Evolutionary conservation across 2,329 filamentous ascomycete genomes (phyloP).

Genomic region (Hymenoscyphus infarciens): DNA sequence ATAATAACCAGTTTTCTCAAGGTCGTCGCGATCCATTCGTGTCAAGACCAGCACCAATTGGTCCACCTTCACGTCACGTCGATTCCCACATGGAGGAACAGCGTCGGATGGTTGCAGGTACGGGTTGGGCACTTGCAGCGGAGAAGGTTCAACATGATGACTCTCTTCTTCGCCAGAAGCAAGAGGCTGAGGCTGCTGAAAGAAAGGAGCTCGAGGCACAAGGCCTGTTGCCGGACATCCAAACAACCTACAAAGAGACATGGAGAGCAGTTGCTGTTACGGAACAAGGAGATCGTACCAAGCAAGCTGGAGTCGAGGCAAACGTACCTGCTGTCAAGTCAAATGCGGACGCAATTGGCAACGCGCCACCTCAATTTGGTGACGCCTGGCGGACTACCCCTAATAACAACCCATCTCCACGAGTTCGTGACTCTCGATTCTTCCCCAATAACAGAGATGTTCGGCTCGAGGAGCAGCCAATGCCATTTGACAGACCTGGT

Average conservation of each 20-base stretch:
- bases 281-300: slow-evolving; percentile 32
- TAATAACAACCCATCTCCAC: slow-evolving; percentile 38
- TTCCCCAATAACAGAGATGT: slow-evolving; percentile 51
- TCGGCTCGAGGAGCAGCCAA: slow-evolving; percentile 40
- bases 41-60: slow-evolving; percentile 34
- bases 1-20: slow-evolving; percentile 29
- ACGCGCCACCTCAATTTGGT: slow-evolving; percentile 27
- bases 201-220: slow-evolving; percentile 27
- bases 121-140: slow-evolving; percentile 30
- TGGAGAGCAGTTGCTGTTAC: slow-evolving; percentile 33
- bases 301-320: slow-evolving; percentile 19
- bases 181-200: slow-evolving; percentile 26
- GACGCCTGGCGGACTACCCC: slow-evolving; percentile 32
- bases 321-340: background rate
- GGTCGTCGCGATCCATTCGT: slow-evolving; percentile 31
- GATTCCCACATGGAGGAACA: slow-evolving; percentile 10
- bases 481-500: slow-evolving; percentile 37
- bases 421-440: slow-evolving; percentile 55
- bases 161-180: slow-evolving; percentile 19
- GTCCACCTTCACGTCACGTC: slow-evolving; percentile 31
- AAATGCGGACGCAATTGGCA: slow-evolving; percentile 14
- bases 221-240: slow-evolving; percentile 23
- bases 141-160: slow-evolving; percentile 30
- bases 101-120: slow-evolving; percentile 17
- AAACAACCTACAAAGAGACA: slow-evolving; percentile 31